Evolutionary conservation across 495 filamentous ascomycete species (phyloP).

Genomic region (Talaromyces proteolyticus): DNA sequence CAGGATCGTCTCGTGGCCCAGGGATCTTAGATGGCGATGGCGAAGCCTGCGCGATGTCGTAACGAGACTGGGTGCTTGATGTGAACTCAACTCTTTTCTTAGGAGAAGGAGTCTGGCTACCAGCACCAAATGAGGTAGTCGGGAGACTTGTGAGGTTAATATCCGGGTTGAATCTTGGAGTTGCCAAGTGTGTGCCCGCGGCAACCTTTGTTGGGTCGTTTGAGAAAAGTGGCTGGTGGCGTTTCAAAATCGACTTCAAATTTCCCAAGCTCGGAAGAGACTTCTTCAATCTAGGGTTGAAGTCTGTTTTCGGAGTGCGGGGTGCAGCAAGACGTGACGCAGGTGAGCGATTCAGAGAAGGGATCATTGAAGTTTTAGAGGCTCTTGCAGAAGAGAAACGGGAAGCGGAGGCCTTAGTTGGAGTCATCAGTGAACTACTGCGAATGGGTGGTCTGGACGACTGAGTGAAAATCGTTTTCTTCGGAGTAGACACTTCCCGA

Average conservation of each 20-base stretch:
- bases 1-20: conserved; percentile 14
- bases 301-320: conserved; percentile 39
- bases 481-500: conserved; percentile 10
- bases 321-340: conserved; percentile 35
- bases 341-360: conserved; percentile 44
- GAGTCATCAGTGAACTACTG: conserved; percentile 57
- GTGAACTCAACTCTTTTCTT: conserved; percentile 60
- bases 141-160: conserved; percentile 39
- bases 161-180: conserved; percentile 40
- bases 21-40: conserved; percentile 41
- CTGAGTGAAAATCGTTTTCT: conserved; percentile 33
- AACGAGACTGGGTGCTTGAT: conserved; percentile 39
- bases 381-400: conserved; percentile 57
- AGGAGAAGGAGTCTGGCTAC: conserved; percentile 35
- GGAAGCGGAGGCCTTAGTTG: conserved; percentile 72
- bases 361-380: conserved; percentile 47
- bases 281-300: conserved; percentile 40
- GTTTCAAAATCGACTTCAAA: conserved; percentile 59
- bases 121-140: conserved; percentile 11
- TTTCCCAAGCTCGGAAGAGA: conserved; percentile 32
- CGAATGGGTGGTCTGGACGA: conserved; percentile 22
- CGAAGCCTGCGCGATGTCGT: conserved; percentile 29
- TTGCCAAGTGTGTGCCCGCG: conserved; percentile 51
- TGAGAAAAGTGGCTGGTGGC: conserved; percentile 54
- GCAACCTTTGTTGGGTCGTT: conserved; percentile 55